These are phyloP conservation scores for Metschnikowia gruessii DNA, from an alignment of 805 yeast species.

Conservation along the genomic window DNA sequence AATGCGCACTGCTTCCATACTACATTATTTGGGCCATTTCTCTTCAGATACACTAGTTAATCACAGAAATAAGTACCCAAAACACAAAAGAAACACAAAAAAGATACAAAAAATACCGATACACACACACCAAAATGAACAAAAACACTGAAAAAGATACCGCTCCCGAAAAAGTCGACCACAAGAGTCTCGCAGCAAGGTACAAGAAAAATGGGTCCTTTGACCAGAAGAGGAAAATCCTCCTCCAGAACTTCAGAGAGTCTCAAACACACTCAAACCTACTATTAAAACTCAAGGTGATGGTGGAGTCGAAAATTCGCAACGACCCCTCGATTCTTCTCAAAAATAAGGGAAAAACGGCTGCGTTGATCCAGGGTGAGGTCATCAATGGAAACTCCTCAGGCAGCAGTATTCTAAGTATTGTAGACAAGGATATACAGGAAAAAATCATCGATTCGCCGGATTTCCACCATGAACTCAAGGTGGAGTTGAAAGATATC, in stretches of 20 bases:
- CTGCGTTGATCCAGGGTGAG: slow-evolving; percentile 52
- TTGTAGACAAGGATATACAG: slow-evolving; percentile 44
- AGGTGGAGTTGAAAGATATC: slow-evolving; percentile 34
- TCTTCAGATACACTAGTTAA: no score
- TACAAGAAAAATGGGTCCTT: slow-evolving; percentile 51
- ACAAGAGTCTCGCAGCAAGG: slow-evolving; percentile 37
- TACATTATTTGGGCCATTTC: no score
- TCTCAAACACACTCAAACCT: slow-evolving; percentile 42
- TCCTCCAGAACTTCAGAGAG: slow-evolving; percentile 43
- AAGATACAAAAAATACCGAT: no score
- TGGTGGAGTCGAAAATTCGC: slow-evolving; percentile 46
- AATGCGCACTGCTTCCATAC: no score
- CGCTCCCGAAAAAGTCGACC: slow-evolving; percentile 23
- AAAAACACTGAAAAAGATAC: no score
- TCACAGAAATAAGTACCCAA: no score
- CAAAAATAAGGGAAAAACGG: slow-evolving; percentile 49
- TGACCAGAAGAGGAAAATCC: slow-evolving; percentile 42
- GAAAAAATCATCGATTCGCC: slow-evolving; percentile 44
- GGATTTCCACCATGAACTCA: slow-evolving; percentile 34
- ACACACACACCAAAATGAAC: no score
- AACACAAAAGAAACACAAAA: no score
- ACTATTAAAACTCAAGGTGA: slow-evolving; percentile 36
- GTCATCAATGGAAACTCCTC: slow-evolving; percentile 29
- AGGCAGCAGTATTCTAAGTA: slow-evolving; percentile 30
- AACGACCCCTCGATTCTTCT: slow-evolving; percentile 47